These are phyloP conservation scores for Globisporangium heterothallicum DNA, from an alignment of 352 stramenopile genomes.

Conservation along the genomic window DNA sequence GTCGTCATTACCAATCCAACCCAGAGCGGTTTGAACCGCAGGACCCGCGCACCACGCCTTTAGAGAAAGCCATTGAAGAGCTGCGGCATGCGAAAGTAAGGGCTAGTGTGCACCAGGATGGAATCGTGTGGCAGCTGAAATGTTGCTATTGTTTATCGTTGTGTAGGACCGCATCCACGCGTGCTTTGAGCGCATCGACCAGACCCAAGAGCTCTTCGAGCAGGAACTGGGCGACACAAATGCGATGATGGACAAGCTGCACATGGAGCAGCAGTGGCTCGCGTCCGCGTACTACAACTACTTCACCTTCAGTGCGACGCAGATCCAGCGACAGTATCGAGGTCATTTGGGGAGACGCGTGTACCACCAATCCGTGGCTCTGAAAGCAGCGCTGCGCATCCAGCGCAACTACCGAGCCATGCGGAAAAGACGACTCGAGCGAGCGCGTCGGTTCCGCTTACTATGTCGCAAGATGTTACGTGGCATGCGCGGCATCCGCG, in stretches of 20 bases:
- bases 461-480: conserved; percentile 45
- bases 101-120: no score
- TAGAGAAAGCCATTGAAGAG: conserved; percentile 24
- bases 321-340: conserved; percentile 87
- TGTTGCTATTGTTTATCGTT: neutral
- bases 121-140: neutral
- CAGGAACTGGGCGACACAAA: conserved; percentile 22
- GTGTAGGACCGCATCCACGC: conserved; percentile 6
- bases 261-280: conserved; percentile 23
- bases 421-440: conserved; percentile 21
- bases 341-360: conserved; percentile 65
- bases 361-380: conserved; percentile 27
- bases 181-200: conserved; percentile 26
- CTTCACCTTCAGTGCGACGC: conserved; percentile 28
- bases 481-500: conserved; percentile 36
- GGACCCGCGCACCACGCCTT: conserved; percentile 17
- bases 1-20: conserved; percentile 10
- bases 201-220: conserved; percentile 28
- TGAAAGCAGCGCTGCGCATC: conserved; percentile 40
- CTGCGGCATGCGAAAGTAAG: conserved; percentile 17
- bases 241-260: conserved; percentile 17
- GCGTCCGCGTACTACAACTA: conserved; percentile 18
- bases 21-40: conserved; percentile 16
- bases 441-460: conserved; percentile 26
- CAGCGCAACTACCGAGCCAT: conserved; percentile 40